These are phyloP conservation scores for Thermothielavioides terrestris DNA, from an alignment of 495 filamentous ascomycete species.

Conservation along the genomic window DNA sequence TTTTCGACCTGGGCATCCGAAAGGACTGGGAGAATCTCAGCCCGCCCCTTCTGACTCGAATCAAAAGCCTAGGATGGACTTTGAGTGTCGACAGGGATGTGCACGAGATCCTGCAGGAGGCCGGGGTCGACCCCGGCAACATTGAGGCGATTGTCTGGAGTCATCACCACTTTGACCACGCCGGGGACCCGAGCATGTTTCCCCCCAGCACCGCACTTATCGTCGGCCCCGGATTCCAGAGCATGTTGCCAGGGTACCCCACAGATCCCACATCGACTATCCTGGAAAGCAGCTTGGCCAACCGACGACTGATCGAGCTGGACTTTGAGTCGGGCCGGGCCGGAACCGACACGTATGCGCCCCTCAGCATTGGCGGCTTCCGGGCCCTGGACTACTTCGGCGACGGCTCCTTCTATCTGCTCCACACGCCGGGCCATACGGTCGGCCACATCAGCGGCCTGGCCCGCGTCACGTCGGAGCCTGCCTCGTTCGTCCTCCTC, in stretches of 20 bases:
- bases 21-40: conserved; percentile 43
- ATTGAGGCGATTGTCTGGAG: conserved; percentile 55
- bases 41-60: conserved; percentile 23
- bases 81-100: conserved; percentile 42
- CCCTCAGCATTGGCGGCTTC: conserved; percentile 40
- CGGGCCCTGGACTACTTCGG: conserved; percentile 52
- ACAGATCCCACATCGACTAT: conserved; percentile 30
- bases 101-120: conserved; percentile 39
- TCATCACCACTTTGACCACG: conserved; percentile 55
- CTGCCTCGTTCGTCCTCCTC: conserved; percentile 47
- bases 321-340: conserved; percentile 25
- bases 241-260: conserved; percentile 44
- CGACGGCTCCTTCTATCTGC: conserved; percentile 52
- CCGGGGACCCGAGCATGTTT: conserved; percentile 47
- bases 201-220: conserved; percentile 41
- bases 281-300: conserved; percentile 38
- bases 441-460: conserved; percentile 50
- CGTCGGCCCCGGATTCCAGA: conserved; percentile 50
- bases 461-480: conserved; percentile 38
- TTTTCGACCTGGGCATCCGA: conserved; percentile 53
- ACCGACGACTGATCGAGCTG: conserved; percentile 36
- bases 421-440: conserved; percentile 49
- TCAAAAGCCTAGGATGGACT: conserved; percentile 11
- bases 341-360: not conserved
- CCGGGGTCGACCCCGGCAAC: conserved; percentile 33